A percentile compares a stretch with the other conserved stretches of the same genome.
Evolutionary conservation across 768 basidiomycete genomes (phyloP).

Genomic region (Asterophora lycoperdoides): DNA sequence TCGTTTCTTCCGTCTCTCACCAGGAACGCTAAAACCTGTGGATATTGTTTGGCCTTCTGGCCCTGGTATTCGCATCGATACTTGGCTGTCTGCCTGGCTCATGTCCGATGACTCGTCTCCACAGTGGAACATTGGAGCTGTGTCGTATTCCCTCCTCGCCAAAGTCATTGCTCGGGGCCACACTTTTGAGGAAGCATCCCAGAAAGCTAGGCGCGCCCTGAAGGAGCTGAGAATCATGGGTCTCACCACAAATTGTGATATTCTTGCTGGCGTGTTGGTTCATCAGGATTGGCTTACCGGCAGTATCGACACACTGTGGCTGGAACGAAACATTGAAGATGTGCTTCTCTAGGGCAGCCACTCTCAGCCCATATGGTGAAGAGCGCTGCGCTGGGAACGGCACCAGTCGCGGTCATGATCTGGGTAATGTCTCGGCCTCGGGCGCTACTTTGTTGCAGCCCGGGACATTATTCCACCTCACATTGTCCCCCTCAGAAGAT

Average conservation of each 20-base stretch:
- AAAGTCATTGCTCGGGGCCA: slow-evolving; percentile 78
- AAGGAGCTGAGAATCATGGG: slow-evolving; percentile 78
- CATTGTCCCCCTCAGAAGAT: slow-evolving; percentile 15
- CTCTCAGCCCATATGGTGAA: background rate
- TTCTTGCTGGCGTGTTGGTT: slow-evolving; percentile 29
- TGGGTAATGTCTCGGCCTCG: background rate
- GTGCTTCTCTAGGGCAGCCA: slow-evolving; percentile 19
- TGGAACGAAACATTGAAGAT: slow-evolving; percentile 27
- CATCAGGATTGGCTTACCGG: slow-evolving; percentile 29
- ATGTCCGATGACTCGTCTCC: slow-evolving; percentile 37
- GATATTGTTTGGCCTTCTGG: slow-evolving; percentile 70
- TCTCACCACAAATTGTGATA: slow-evolving; percentile 31
- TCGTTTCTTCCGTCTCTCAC: slow-evolving; percentile 74
- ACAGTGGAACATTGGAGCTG: slow-evolving; percentile 46
- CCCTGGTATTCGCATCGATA: slow-evolving; percentile 82
- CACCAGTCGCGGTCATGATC: background rate
- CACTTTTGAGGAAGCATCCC: slow-evolving; percentile 77
- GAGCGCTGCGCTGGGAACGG: background rate
- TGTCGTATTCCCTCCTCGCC: slow-evolving; percentile 86
- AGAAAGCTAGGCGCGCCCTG: slow-evolving; percentile 79
- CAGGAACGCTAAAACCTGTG: slow-evolving; percentile 77
- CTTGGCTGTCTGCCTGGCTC: slow-evolving; percentile 73
- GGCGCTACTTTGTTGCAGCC: slow-evolving; percentile 27
- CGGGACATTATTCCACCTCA: slow-evolving; percentile 33
- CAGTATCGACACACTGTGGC: slow-evolving; percentile 33